These are phyloP conservation scores for Sarocladium strictum DNA, from an alignment of 2,329 filamentous ascomycete species.

Conservation along the genomic window DNA sequence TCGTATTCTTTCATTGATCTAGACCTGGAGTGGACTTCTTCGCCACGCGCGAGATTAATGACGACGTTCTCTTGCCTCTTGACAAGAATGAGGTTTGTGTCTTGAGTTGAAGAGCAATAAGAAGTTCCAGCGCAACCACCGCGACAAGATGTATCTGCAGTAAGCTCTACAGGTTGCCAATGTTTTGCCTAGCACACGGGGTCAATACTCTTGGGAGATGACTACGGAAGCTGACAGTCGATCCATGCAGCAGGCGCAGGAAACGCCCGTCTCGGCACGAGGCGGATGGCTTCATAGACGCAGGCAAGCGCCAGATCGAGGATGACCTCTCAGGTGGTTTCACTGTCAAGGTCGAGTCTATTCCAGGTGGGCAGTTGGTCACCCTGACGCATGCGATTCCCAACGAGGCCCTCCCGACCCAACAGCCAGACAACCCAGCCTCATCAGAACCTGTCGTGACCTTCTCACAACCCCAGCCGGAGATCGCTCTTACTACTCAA, in stretches of 20 bases:
- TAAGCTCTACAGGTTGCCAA: not conserved
- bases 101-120: not conserved
- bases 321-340: not conserved
- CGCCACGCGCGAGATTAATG: not conserved
- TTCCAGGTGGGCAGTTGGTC: not conserved
- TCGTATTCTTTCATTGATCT: not conserved
- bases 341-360: not conserved
- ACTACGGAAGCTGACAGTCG: not conserved
- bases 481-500: not conserved
- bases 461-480: too few species aligned
- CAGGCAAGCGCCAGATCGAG: not conserved
- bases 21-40: too few species aligned
- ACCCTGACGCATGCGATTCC: not conserved
- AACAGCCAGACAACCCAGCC: not conserved
- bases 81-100: not conserved
- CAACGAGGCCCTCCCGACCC: not conserved
- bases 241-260: not conserved
- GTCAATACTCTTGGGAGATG: not conserved
- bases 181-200: not conserved
- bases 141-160: slow-evolving; percentile 1
- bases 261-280: not conserved
- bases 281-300: not conserved
- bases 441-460: too few species aligned
- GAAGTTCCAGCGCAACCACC: not conserved
- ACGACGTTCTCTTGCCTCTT: not conserved